Conservation (phyloP, 345 rosid species). For the Eucalyptus melliodora region DNA sequence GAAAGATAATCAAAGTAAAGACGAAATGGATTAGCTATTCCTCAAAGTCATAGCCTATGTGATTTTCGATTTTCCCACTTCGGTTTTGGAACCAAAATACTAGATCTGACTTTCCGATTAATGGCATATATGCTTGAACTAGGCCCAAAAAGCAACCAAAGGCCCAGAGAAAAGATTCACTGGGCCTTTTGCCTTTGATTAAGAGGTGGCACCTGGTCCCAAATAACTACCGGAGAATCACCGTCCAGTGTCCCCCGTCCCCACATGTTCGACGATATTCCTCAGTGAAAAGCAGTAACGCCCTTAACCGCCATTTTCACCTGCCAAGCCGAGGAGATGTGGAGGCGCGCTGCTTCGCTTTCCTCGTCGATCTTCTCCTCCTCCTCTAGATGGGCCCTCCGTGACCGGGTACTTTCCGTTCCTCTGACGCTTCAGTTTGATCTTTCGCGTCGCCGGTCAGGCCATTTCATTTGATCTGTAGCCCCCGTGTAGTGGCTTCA, state of each 20-base stretch:
- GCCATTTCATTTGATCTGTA: not conserved
- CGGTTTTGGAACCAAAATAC: not conserved
- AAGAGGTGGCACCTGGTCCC: not conserved
- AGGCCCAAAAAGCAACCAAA: not conserved
- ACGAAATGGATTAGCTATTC: not conserved
- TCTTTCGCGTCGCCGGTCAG: not conserved
- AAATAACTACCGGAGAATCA: not conserved
- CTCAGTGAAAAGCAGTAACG: not conserved
- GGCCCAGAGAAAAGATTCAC: not conserved
- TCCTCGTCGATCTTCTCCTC: constrained; percentile 33
- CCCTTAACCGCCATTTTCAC: not conserved
- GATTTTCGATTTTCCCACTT: not conserved
- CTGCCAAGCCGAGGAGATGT: constrained; percentile 22
- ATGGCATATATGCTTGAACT: not conserved
- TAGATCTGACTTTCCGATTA: not conserved
- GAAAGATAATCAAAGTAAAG: not conserved
- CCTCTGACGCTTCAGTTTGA: not conserved
- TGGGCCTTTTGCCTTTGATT: not conserved
- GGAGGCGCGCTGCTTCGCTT: constrained; percentile 70
- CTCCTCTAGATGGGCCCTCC: constrained; percentile 18
- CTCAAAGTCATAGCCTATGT: not conserved
- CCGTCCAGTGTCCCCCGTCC: not conserved
- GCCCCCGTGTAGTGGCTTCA: not conserved
- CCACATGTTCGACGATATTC: constrained; percentile 25
- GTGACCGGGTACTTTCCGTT: constrained; percentile 22